Percentiles rank a stretch among this genome's conserved stretches.
Conservation (phyloP, 345 rosid genomes). For the Populus simonii region DNA sequence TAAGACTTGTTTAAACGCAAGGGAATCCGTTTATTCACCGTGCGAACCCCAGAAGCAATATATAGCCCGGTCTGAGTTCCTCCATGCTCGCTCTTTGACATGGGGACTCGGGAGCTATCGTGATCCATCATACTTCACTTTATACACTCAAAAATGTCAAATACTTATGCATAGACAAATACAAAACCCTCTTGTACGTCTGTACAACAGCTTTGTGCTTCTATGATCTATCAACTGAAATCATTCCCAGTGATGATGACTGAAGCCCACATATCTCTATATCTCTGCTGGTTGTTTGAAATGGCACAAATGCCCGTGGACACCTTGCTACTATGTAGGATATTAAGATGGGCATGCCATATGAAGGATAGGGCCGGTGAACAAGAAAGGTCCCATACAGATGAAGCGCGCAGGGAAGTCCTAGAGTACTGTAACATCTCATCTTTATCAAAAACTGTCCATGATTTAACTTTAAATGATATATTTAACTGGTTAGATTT, state of each 20-base stretch:
- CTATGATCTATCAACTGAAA: not conserved
- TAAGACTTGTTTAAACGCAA: not conserved
- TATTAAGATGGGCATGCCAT: no score
- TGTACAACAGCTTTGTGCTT: not conserved
- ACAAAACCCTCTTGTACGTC: not conserved
- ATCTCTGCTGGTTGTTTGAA: not conserved
- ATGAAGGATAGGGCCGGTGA: not conserved
- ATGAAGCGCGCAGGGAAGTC: not conserved
- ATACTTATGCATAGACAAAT: not conserved
- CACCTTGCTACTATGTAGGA: no score
- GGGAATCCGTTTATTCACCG: not conserved
- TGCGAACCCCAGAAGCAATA: no score
- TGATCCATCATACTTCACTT: not conserved
- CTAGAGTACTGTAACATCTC: not conserved
- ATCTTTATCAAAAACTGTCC: not conserved
- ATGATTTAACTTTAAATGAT: not conserved
- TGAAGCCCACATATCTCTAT: not conserved
- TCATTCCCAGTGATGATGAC: conserved; percentile 12
- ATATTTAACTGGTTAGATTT: no score
- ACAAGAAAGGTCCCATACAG: not conserved
- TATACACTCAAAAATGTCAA: not conserved
- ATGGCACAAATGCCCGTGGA: not conserved
- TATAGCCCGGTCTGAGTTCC: no score
- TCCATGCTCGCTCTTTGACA: no score
- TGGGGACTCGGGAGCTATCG: not conserved